phyloP scores from a whole-genome alignment of 1,139 yeast genomes.

The Taphrina deformans region DNA sequence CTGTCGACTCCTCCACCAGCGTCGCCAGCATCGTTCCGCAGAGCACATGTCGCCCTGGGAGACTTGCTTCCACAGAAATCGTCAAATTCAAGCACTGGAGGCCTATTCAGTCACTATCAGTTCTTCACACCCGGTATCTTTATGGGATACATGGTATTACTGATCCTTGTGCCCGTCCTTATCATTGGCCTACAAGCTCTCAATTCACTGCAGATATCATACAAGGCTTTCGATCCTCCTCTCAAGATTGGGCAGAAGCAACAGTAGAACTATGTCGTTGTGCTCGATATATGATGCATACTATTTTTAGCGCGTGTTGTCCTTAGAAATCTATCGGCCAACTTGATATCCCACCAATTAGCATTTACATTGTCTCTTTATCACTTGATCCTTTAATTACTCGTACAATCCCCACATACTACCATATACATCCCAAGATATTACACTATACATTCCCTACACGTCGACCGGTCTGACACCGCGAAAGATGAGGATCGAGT shows the following conservation, averaged over 20 bases:
- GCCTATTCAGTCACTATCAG: conserved; percentile 52
- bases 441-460: background rate
- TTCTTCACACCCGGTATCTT: conserved; percentile 66
- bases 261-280: background rate
- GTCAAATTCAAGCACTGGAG: conserved; percentile 7
- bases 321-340: background rate
- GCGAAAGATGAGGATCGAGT: conserved; percentile 1
- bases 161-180: conserved; percentile 56
- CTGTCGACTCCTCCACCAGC: conserved; percentile 31
- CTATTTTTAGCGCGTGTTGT: background rate
- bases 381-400: too few species aligned
- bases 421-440: background rate
- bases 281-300: background rate
- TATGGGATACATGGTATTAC: conserved; percentile 62
- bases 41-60: conserved; percentile 16
- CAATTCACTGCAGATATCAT: conserved; percentile 61
- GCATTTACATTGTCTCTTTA: too few species aligned
- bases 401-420: background rate
- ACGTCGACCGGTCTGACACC: conserved; percentile 3
- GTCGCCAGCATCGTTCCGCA: conserved; percentile 19
- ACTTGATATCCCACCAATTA: too few species aligned
- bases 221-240: conserved; percentile 66
- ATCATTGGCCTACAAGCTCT: conserved; percentile 63
- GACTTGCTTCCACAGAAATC: background rate
- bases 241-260: conserved; percentile 33